These are phyloP conservation scores for Rhynchosporium agropyri DNA, from an alignment of 2,329 filamentous ascomycete genomes.

Conservation along the genomic window DNA sequence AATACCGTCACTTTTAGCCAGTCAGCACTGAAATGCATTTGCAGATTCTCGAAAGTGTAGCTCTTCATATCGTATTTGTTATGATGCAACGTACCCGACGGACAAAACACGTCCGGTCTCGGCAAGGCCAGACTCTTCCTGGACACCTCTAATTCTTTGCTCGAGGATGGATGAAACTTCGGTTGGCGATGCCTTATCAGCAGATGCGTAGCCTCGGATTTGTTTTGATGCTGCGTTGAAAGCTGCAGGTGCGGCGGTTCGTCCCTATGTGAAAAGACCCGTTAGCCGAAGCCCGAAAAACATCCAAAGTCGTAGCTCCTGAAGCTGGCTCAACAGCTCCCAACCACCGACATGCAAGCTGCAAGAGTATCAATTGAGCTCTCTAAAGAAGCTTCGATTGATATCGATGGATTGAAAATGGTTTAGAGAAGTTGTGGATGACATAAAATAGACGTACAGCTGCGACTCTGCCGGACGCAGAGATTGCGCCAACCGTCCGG, in stretches of 20 bases:
- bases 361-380: slow-evolving; percentile 34
- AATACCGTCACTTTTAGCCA: slow-evolving; percentile 87
- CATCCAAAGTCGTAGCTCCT: slow-evolving; percentile 35
- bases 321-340: slow-evolving; percentile 46
- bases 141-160: slow-evolving; percentile 97
- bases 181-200: slow-evolving; percentile 92
- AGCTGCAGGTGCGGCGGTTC: slow-evolving; percentile 80
- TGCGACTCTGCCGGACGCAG: slow-evolving; percentile 87
- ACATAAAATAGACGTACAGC: slow-evolving; percentile 71
- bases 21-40: slow-evolving; percentile 30
- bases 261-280: slow-evolving; percentile 66
- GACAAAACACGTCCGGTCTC: slow-evolving; percentile 99
- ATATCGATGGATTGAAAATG: slow-evolving; percentile 17
- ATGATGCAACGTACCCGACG: slow-evolving; percentile 78
- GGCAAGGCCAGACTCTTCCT: slow-evolving; percentile 93
- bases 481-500: slow-evolving; percentile 91
- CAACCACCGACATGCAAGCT: slow-evolving; percentile 42
- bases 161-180: slow-evolving; percentile 99
- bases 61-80: slow-evolving; percentile 25
- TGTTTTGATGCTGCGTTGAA: slow-evolving; percentile 71
- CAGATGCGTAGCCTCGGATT: slow-evolving; percentile 85
- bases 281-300: slow-evolving; percentile 58
- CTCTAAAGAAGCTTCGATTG: slow-evolving; percentile 3
- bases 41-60: slow-evolving; percentile 22
- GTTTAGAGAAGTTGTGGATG: neutral